Percentiles rank a stretch among this genome's conserved stretches.
phyloP scores from a whole-genome alignment of 176 grass and related monocot genomes.

The Miscanthus lutarioriparius region DNA sequence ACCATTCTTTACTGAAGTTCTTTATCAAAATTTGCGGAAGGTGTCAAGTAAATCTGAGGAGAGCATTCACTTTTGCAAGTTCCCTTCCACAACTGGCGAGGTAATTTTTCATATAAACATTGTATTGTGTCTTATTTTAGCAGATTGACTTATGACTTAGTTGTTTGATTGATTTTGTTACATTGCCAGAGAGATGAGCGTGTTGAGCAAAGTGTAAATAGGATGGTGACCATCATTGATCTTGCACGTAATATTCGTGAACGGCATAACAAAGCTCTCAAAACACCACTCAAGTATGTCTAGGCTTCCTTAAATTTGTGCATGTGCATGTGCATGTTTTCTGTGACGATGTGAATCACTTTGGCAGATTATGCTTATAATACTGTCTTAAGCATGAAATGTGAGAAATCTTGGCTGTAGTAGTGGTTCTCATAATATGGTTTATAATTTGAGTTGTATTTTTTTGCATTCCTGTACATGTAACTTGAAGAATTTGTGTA shows the following conservation, averaged over 20 bases:
- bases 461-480: neutral
- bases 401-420: neutral
- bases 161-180: slow-evolving; percentile 30
- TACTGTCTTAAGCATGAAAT: neutral
- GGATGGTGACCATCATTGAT: slow-evolving; percentile 99
- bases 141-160: slow-evolving; percentile 5
- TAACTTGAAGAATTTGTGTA: neutral
- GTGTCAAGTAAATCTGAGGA: slow-evolving; percentile 68
- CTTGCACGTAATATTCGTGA: slow-evolving; percentile 93
- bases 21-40: slow-evolving; percentile 96
- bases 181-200: slow-evolving; percentile 88
- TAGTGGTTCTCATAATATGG: slow-evolving; percentile 14
- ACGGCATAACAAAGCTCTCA: slow-evolving; percentile 90
- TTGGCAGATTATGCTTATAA: neutral
- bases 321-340: neutral
- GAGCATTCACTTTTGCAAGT: slow-evolving; percentile 92
- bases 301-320: neutral
- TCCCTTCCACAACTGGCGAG: slow-evolving; percentile 83
- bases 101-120: slow-evolving; percentile 41
- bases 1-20: slow-evolving; percentile 96
- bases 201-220: slow-evolving; percentile 91
- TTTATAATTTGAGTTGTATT: neutral
- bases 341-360: neutral
- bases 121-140: neutral
- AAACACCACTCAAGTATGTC: slow-evolving; percentile 93